Evolutionary conservation across 208 protist species (phyloP), one percentile per base, ranked within the genome.

Genomic region (Leishmania gerbilli): DNA sequence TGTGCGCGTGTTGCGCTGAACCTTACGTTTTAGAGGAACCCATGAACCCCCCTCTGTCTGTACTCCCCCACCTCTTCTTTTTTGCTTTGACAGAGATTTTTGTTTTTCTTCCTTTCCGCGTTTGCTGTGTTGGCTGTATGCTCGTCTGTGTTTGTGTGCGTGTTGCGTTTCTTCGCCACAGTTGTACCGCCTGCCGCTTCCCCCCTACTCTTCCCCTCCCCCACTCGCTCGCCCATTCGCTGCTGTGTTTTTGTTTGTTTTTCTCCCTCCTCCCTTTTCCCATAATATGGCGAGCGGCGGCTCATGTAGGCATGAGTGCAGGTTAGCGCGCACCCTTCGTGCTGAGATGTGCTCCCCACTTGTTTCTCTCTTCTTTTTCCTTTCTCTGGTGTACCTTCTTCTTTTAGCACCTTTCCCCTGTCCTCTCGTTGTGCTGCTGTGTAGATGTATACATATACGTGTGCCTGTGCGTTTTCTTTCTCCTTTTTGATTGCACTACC

Each of bases 401-500:
- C 40, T 4, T 1, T 56, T 4, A 5, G 19, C 9, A 8, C 19
- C 13, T 19, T n/a, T 60, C 69, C 8, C 42, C 24, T 58, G 27
- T 58, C 31, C 31, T 27, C 58, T n/a, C 13, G 49, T 21, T 60
- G 42, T 53, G 37, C 42, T 34, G 68, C n/a, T 72, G 21, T 34
- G 42, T 77, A 3, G n/a, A 77, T 77, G 37, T 77, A 77, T 77
- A 40, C 21, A 77, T 77, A 77, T 45, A 64, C n/a, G 37, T 42
- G 21, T 64, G 51, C 24, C 64, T 77, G 51, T 31, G 19, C 37
- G 19, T 21, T 77, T 49, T 72, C 68, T n/a, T 45, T 51, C 24
- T 51, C 21, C 19, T 53, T 42, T 65, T 81, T 47, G 62, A 8
- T 79, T 49, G 37, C 40, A 72, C 34, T 72, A 13, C 68, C 24